These are phyloP conservation scores for Kwoniella botswanensis DNA, from an alignment of 768 basidiomycete species.

Conservation along the genomic window DNA sequence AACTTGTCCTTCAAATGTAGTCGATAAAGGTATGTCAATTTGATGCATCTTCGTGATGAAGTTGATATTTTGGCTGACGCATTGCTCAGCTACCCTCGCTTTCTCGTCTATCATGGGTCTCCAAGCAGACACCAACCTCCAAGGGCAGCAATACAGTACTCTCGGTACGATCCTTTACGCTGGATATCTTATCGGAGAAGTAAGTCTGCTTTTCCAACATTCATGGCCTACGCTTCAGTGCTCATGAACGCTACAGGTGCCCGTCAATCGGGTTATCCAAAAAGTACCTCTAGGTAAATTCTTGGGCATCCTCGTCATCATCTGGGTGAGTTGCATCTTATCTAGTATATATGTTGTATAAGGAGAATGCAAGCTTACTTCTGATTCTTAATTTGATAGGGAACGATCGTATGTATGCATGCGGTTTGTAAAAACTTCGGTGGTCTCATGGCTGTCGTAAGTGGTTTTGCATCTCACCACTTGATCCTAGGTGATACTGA, in stretches of 20 bases:
- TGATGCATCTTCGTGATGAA: not conserved
- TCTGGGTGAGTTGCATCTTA: slow-evolving; percentile 19
- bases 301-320: slow-evolving; percentile 61
- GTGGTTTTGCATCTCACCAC: not conserved
- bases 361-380: not conserved
- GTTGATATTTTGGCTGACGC: not conserved
- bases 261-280: slow-evolving; percentile 63
- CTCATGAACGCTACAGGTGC: slow-evolving; percentile 57
- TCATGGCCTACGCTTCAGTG: not conserved
- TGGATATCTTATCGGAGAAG: slow-evolving; percentile 39
- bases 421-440: slow-evolving; percentile 61
- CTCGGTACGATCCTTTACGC: slow-evolving; percentile 48
- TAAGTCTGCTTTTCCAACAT: not conserved
- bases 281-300: slow-evolving; percentile 65
- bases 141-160: slow-evolving; percentile 65
- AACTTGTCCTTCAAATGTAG: slow-evolving; percentile 6
- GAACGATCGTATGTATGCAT: slow-evolving; percentile 63
- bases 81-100: slow-evolving; percentile 34
- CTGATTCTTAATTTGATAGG: slow-evolving; percentile 59
- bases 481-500: not conserved
- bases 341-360: not conserved
- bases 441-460: slow-evolving; percentile 35
- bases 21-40: slow-evolving; percentile 34
- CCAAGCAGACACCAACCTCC: slow-evolving; percentile 60
- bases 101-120: slow-evolving; percentile 53